phyloP scores from a whole-genome alignment of 139 green algal species.

The Volvox africanus region DNA sequence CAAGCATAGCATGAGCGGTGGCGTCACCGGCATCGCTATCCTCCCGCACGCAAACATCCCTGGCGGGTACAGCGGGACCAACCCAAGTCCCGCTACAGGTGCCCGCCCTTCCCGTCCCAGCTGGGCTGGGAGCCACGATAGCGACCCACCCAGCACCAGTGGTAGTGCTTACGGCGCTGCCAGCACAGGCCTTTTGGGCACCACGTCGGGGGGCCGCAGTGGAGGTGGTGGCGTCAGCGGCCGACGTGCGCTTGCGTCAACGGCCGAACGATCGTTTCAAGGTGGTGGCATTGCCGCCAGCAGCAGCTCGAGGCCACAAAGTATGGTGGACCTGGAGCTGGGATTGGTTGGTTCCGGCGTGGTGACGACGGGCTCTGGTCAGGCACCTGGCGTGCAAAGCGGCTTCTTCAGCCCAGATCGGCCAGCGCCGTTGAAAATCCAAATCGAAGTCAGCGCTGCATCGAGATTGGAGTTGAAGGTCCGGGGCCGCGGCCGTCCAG shows the following conservation, averaged over 20 bases:
- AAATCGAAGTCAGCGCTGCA: background rate
- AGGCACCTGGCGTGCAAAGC: background rate
- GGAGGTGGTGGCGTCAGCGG: background rate
- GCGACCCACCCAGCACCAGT: slow-evolving; percentile 16
- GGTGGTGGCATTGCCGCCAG: too few relatives aligned
- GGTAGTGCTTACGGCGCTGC: background rate
- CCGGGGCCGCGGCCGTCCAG: background rate
- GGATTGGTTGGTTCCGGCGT: background rate
- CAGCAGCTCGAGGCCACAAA: background rate
- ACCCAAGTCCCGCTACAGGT: background rate
- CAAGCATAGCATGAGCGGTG: background rate
- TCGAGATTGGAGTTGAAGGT: background rate
- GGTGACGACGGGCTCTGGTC: background rate
- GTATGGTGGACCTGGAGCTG: background rate
- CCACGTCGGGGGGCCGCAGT: background rate
- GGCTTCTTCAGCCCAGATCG: background rate
- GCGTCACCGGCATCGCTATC: background rate
- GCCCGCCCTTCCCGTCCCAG: background rate
- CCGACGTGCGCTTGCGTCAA: background rate
- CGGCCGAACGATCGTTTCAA: background rate
- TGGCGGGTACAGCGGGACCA: background rate
- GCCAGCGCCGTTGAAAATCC: background rate
- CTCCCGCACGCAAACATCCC: background rate
- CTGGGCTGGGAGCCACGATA: background rate
- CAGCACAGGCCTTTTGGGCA: background rate